phyloP scores from a whole-genome alignment of 75 land plant species.

The Pinus albicaulis region DNA sequence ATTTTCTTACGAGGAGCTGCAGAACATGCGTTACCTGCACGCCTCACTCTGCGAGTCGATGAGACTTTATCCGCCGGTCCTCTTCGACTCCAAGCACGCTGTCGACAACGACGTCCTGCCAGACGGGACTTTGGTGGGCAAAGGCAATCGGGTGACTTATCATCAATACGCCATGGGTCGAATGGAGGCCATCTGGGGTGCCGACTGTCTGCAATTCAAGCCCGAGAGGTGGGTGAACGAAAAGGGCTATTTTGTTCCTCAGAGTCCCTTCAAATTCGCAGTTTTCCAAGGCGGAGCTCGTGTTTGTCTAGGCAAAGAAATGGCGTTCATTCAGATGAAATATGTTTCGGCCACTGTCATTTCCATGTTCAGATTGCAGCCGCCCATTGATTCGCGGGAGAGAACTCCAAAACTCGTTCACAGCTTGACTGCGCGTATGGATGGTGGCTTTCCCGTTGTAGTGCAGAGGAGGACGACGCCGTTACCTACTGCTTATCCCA shows the following conservation, averaged over 20 bases:
- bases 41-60: slow-evolving; percentile 24
- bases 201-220: slow-evolving; percentile 28
- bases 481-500: no score
- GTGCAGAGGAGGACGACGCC: neutral
- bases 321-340: slow-evolving; percentile 43
- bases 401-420: neutral
- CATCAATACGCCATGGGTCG: slow-evolving; percentile 39
- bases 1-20: slow-evolving; percentile 21
- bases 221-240: slow-evolving; percentile 32
- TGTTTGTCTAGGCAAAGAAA: slow-evolving; percentile 35
- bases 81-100: slow-evolving; percentile 13
- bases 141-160: slow-evolving; percentile 16
- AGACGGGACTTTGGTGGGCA: slow-evolving; percentile 17
- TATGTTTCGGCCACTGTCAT: slow-evolving; percentile 22
- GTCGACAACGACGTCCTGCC: slow-evolving; percentile 16
- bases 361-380: neutral
- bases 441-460: neutral
- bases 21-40: slow-evolving; percentile 30
- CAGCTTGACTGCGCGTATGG: neutral
- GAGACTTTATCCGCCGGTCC: slow-evolving; percentile 32
- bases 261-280: slow-evolving; percentile 25
- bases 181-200: slow-evolving; percentile 25
- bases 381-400: neutral
- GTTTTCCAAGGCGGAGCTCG: slow-evolving; percentile 29
- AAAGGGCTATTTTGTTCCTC: neutral